Conservation (phyloP, 2,329 filamentous ascomycete species). For the Colletotrichum trifolii region DNA sequence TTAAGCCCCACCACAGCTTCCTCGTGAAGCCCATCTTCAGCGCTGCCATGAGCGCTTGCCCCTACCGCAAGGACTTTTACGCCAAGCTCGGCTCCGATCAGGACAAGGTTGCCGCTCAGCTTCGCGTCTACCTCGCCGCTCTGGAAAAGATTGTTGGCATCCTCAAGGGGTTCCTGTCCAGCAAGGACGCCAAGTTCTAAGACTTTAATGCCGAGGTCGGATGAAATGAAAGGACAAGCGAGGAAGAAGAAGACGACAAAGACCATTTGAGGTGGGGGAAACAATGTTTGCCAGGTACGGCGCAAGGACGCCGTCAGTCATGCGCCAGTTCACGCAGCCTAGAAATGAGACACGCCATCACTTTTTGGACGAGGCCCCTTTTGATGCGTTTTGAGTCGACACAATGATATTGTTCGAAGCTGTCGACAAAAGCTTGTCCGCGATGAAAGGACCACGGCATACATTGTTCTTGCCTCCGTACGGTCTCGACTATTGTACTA, state of each 20-base stretch:
- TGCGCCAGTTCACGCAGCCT: constrained; percentile 32
- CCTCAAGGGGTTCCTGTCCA: constrained; percentile 69
- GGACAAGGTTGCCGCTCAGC: constrained; percentile 69
- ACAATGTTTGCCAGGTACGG: constrained; percentile 22
- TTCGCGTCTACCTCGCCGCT: constrained; percentile 79
- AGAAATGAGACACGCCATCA: constrained; percentile 34
- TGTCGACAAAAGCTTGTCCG: too few relatives aligned
- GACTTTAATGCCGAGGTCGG: background rate
- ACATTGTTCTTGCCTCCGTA: too few relatives aligned
- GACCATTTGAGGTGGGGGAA: constrained; percentile 26
- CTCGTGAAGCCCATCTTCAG: constrained; percentile 92
- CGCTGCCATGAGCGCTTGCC: constrained; percentile 91
- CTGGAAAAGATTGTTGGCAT: constrained; percentile 84
- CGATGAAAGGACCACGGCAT: too few relatives aligned
- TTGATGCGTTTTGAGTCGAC: background rate
- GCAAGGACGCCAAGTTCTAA: constrained; percentile 70
- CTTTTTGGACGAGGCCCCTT: constrained; percentile 10
- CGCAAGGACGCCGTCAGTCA: constrained; percentile 21
- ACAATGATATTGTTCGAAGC: background rate
- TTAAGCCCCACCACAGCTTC: constrained; percentile 94
- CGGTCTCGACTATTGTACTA: too few relatives aligned
- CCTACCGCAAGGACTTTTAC: constrained; percentile 95
- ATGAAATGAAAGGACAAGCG: constrained; percentile 1
- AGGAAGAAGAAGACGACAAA: constrained; percentile 17
- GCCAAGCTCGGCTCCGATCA: constrained; percentile 80